A percentile compares a stretch with the other conserved stretches of the same genome.
These are phyloP conservation scores for Coemansia sp. DNA, from an alignment of 192 early-diverging fungal species.

Conservation along the genomic window DNA sequence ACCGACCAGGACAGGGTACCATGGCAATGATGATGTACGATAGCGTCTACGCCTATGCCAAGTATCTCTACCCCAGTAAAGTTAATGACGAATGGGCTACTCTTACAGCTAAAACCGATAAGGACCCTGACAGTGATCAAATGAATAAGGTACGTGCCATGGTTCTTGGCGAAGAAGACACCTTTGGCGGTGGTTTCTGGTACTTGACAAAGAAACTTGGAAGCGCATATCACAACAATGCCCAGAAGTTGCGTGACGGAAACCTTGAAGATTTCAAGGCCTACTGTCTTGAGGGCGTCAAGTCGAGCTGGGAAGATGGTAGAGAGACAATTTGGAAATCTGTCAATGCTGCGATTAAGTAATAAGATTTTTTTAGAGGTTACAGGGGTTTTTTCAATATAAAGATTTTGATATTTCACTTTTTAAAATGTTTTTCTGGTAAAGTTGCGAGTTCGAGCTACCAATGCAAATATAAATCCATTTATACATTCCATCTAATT, in stretches of 20 bases:
- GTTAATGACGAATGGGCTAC: neutral
- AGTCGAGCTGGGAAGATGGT: conserved; percentile 18
- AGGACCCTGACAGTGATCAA: neutral
- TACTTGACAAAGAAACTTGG: conserved; percentile 22
- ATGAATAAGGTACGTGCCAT: conserved; percentile 39
- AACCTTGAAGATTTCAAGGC: conserved; percentile 38
- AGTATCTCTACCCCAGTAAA: conserved; percentile 14
- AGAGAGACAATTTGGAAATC: conserved; percentile 25
- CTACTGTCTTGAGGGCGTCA: conserved; percentile 35
- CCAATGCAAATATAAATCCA: no score
- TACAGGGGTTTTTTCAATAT: neutral
- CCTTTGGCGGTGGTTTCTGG: conserved; percentile 53
- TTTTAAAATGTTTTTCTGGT: no score
- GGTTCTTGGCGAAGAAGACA: conserved; percentile 47
- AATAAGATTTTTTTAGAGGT: neutral
- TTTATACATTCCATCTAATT: no score
- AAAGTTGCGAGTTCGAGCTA: no score
- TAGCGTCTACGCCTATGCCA: conserved; percentile 27
- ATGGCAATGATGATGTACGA: conserved; percentile 35
- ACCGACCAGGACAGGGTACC: conserved; percentile 29
- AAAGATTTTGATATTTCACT: no score
- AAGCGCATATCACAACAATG: conserved; percentile 26
- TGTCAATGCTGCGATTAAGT: conserved; percentile 29
- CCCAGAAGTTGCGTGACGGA: conserved; percentile 27
- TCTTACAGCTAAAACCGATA: no score